phyloP scores from a whole-genome alignment of 305 asterid genomes.

The Fraxinus latifolia region DNA sequence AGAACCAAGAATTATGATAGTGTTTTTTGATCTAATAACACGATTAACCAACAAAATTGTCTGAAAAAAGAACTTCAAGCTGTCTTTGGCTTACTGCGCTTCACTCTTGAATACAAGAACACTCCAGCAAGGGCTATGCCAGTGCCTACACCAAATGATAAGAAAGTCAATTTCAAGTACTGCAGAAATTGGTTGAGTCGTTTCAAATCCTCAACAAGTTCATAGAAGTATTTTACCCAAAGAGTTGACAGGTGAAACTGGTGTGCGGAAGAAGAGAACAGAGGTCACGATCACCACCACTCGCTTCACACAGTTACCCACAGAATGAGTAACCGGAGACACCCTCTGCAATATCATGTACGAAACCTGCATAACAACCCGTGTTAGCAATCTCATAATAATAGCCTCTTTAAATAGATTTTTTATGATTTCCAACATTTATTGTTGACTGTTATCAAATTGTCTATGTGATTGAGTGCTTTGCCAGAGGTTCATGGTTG shows the following conservation, averaged over 20 bases:
- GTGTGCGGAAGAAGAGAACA: constrained; percentile 52
- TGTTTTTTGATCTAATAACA: constrained; percentile 24
- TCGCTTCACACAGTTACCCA: constrained; percentile 56
- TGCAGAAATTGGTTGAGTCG: neutral
- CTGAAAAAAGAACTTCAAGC: constrained; percentile 25
- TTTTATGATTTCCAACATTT: neutral
- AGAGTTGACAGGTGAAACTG: constrained; percentile 41
- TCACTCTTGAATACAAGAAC: constrained; percentile 40
- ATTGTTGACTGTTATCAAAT: neutral
- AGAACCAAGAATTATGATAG: neutral
- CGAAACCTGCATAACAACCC: constrained; percentile 41
- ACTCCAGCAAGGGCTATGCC: constrained; percentile 37
- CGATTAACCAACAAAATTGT: constrained; percentile 21
- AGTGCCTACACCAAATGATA: constrained; percentile 24
- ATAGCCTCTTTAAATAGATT: neutral
- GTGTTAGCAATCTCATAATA: constrained; percentile 1
- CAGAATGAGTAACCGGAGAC: constrained; percentile 55
- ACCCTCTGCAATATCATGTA: constrained; percentile 58
- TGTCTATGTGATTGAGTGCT: neutral
- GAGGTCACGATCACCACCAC: constrained; percentile 56
- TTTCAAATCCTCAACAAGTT: constrained; percentile 6
- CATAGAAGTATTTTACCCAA: constrained; percentile 31
- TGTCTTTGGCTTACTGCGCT: constrained; percentile 42
- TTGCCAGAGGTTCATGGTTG: neutral
- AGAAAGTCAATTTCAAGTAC: neutral